Base-by-base conservation (phyloP, 495 filamentous ascomycete species). In the Daldinia grandis region DNA sequence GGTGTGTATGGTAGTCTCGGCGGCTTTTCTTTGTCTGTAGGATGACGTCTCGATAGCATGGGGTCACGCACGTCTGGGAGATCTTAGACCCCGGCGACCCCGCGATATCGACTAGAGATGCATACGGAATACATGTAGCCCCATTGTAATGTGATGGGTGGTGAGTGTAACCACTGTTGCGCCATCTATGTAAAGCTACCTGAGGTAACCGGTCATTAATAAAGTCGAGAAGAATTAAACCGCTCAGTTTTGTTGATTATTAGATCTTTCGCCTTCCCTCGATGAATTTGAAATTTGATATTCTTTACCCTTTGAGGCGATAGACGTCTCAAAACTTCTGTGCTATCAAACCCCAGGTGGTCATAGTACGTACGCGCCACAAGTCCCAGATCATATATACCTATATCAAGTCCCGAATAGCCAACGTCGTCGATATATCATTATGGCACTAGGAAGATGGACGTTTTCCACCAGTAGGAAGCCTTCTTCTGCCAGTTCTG, bases 71-170 rank as follows among this genome's bases (percentile, higher is more conserved):
- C 31, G 42, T 15, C 40, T 65, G 31, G 60, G 38, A 58, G 47
- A 68, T 57, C 59, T 65, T 68, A 64, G 64, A 50, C 71, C 57
- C 71, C 58, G 66, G 66, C 66, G 62, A 73, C 71, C 71, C 71
- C 71, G 66, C 71, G 57, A 58, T 44, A 63, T 50, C 42, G 17
- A 66, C 37, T 47, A 35, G 21, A 54, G 28, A 57, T 69, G 53
- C 17, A 21, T 47, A 47, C 3, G 37, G 17, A n/a, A 53, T 28
- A 30, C 30, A 64, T 33, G 56, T 61, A 60, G 62, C 10, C 68
- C 62, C 49, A 71, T 71, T 51, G 17, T 56, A 59, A 56, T 61
- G 64, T 61, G 56, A 68, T 68, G 31, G 30, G 6, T 27, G 56
- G 33, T 65, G 51, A 35, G 55, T 63, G 63, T 49, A 40, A 64